A percentile compares a stretch with the other conserved stretches of the same genome.
These are phyloP conservation scores for Schizosaccharomyces versatilis DNA, from an alignment of 1,139 yeast genomes.

Conservation along the genomic window DNA sequence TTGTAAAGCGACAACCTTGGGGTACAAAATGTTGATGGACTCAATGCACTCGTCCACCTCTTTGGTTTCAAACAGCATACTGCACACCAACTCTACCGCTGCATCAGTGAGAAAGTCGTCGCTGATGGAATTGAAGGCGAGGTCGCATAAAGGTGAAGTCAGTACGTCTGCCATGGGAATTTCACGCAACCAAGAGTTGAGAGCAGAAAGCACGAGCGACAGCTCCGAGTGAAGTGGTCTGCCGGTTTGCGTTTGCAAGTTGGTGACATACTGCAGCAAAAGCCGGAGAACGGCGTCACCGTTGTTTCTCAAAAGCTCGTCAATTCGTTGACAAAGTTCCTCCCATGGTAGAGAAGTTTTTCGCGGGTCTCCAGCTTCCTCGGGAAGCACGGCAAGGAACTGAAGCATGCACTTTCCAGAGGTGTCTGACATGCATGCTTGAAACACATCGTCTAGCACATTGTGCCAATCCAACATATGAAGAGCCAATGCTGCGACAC, in stretches of 20 bases:
- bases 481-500: conserved; percentile 60
- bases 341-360: conserved; percentile 63
- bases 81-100: conserved; percentile 66
- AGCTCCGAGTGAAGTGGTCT: conserved; percentile 13
- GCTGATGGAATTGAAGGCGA: conserved; percentile 47
- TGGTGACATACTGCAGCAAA: conserved; percentile 19
- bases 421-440: conserved; percentile 25
- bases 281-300: conserved; percentile 43
- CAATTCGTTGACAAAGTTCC: conserved; percentile 45
- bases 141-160: conserved; percentile 37
- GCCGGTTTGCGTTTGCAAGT: conserved; percentile 22
- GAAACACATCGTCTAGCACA: conserved; percentile 47
- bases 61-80: conserved; percentile 59
- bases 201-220: conserved; percentile 41
- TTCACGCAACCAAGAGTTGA: conserved; percentile 78
- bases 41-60: conserved; percentile 33
- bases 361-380: conserved; percentile 61
- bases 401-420: conserved; percentile 30
- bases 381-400: conserved; percentile 71
- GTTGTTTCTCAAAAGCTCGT: conserved; percentile 39
- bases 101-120: conserved; percentile 48
- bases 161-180: conserved; percentile 49
- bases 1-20: conserved; percentile 40
- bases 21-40: conserved; percentile 44
- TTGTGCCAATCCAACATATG: conserved; percentile 54